A percentile compares a stretch with the other conserved stretches of the same genome.
These are phyloP conservation scores for Mortierella sp. DNA, from an alignment of 371 early-diverging fungal genomes.

Conservation along the genomic window DNA sequence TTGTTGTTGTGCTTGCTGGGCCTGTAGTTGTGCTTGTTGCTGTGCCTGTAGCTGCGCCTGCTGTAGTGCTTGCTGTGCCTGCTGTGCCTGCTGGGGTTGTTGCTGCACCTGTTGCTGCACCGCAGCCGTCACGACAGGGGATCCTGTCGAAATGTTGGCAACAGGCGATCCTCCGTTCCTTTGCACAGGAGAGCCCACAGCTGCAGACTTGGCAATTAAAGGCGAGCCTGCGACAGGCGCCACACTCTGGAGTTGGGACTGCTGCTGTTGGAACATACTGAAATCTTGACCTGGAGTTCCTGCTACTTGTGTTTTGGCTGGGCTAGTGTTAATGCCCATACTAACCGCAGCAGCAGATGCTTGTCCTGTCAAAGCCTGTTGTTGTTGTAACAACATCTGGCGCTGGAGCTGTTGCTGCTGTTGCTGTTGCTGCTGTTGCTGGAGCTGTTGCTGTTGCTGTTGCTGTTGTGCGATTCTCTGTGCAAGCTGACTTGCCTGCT, in stretches of 20 bases:
- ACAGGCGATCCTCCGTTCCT: conserved; percentile 35
- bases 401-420: conserved; percentile 24
- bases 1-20: conserved; percentile 10
- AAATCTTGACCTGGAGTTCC: conserved; percentile 28
- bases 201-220: conserved; percentile 19
- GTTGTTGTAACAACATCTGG: conserved; percentile 32
- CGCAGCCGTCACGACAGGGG: conserved; percentile 32
- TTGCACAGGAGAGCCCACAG: conserved; percentile 37
- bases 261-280: conserved; percentile 34
- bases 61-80: conserved; percentile 23
- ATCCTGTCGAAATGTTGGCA: conserved; percentile 17
- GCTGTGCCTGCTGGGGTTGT: conserved; percentile 12
- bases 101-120: conserved; percentile 25
- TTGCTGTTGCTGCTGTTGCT: conserved; percentile 23
- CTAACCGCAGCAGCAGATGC: neutral
- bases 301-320: conserved; percentile 15
- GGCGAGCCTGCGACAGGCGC: conserved; percentile 30
- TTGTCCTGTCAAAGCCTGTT: conserved; percentile 13
- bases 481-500: no score
- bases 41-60: conserved; percentile 25
- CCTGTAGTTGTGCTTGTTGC: conserved; percentile 8
- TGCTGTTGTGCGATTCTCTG: conserved; percentile 36
- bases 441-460: conserved; percentile 39
- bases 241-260: conserved; percentile 19
- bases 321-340: conserved; percentile 10